A percentile compares a stretch with the other conserved stretches of the same genome.
Conservation (phyloP, 805 yeast species). For the Priceomyces carsonii region DNA sequence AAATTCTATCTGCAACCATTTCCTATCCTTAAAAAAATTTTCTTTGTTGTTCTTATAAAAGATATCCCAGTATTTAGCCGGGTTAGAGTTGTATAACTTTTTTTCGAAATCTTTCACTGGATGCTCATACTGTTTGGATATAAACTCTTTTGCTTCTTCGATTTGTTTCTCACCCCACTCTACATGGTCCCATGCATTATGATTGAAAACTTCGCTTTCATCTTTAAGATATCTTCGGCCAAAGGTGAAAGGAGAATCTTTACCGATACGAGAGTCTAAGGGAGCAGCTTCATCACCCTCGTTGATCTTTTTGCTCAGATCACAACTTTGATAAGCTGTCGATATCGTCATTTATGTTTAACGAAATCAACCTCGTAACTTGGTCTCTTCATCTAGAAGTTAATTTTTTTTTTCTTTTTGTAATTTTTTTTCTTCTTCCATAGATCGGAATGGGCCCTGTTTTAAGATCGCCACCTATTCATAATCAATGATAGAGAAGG, state of each 20-base stretch:
- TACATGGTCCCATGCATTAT: conserved; percentile 96
- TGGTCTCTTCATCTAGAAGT: no score
- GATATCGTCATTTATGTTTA: no score
- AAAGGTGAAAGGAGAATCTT: conserved; percentile 87
- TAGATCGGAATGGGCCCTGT: no score
- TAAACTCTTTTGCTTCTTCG: conserved; percentile 69
- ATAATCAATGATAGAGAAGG: no score
- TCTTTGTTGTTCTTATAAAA: conserved; percentile 89
- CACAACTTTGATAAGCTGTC: no score
- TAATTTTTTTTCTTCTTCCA: no score
- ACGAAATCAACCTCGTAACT: no score
- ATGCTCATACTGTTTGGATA: conserved; percentile 68
- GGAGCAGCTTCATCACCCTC: no score
- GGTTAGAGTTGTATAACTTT: conserved; percentile 73
- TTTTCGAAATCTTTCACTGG: conserved; percentile 93
- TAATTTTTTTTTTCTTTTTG: no score
- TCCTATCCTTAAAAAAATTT: conserved; percentile 94
- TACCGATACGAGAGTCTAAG: conserved; percentile 64
- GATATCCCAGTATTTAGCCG: conserved; percentile 93
- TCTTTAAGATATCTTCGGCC: conserved; percentile 79
- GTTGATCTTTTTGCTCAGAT: no score
- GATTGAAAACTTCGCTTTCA: conserved; percentile 82
- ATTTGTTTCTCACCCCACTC: conserved; percentile 95
- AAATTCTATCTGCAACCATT: conserved; percentile 94
- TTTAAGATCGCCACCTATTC: no score